Evolutionary conservation across 352 stramenopile genomes (phyloP).

Genomic region (Phytophthora fragariaefolia): DNA sequence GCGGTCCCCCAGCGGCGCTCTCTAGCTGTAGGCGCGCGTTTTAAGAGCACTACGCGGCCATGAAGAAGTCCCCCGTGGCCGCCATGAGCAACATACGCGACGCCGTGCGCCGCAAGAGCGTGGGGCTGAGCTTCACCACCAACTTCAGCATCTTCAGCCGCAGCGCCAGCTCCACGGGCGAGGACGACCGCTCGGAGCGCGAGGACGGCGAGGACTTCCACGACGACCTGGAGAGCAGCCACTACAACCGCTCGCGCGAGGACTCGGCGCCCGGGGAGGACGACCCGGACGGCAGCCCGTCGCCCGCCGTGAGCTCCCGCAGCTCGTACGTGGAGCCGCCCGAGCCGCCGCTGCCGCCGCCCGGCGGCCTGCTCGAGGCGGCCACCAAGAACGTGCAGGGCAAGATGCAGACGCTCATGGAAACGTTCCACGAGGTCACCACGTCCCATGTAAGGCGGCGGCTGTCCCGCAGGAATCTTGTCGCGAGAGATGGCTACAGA

Average conservation of each 20-base stretch:
- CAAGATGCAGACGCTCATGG: conserved; percentile 74
- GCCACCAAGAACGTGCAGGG: conserved; percentile 75
- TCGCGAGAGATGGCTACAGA: conserved; percentile 16
- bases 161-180: conserved; percentile 41
- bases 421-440: conserved; percentile 64
- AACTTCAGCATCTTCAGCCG: conserved; percentile 68
- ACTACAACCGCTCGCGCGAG: conserved; percentile 46
- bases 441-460: conserved; percentile 48
- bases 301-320: conserved; percentile 40
- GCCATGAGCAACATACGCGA: conserved; percentile 67
- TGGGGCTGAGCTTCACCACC: conserved; percentile 66
- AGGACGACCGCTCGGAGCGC: conserved; percentile 48
- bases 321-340: conserved; percentile 67
- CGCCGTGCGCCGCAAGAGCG: conserved; percentile 67
- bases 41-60: conserved; percentile 18
- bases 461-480: not conserved
- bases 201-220: conserved; percentile 48
- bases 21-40: conserved; percentile 7
- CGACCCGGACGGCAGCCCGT: conserved; percentile 43
- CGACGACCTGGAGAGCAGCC: conserved; percentile 46
- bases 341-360: conserved; percentile 56
- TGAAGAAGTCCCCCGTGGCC: conserved; percentile 58
- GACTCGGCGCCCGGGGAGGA: conserved; percentile 47
- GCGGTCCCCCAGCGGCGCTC: conserved; percentile 9
- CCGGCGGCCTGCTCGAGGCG: conserved; percentile 63